A percentile compares a stretch with the other conserved stretches of the same genome.
Conservation (phyloP, 2,329 filamentous ascomycete species). For the Scopulariopsis brevicaulis region DNA sequence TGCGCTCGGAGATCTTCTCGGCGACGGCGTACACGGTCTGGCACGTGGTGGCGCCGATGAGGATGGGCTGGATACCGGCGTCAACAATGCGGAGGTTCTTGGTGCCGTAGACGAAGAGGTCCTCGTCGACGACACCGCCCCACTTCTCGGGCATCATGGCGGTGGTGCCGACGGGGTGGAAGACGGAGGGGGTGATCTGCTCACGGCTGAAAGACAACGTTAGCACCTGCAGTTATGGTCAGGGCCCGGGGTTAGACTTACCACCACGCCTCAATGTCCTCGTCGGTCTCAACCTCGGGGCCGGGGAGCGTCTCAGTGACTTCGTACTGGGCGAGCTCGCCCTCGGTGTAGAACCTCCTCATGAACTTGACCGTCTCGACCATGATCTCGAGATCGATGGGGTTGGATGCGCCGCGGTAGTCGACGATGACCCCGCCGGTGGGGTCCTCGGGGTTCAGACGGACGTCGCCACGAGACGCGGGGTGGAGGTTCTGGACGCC, state of each 20-base stretch:
- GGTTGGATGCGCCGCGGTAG: constrained; percentile 14
- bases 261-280: constrained; percentile 7
- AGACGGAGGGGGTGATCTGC: constrained; percentile 13
- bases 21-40: constrained; percentile 5
- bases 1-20: constrained; percentile 4
- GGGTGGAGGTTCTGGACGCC: constrained; percentile 14
- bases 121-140: constrained; percentile 18
- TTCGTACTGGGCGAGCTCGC: constrained; percentile 11
- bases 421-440: constrained; percentile 13
- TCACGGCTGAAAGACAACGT: constrained; percentile 1
- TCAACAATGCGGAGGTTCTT: constrained; percentile 3
- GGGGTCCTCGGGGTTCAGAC: constrained; percentile 11
- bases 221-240: neutral
- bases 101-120: constrained; percentile 17
- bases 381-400: constrained; percentile 13
- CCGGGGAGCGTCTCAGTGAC: constrained; percentile 12
- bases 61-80: neutral
- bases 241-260: neutral
- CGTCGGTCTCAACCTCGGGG: constrained; percentile 9
- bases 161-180: constrained; percentile 16
- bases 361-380: constrained; percentile 14
- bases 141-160: constrained; percentile 16
- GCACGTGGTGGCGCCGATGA: constrained; percentile 3
- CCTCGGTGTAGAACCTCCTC: constrained; percentile 12
- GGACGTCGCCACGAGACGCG: constrained; percentile 12